phyloP scores from a whole-genome alignment of 2,329 filamentous ascomycete species.

The Boeremia lycopersici region DNA sequence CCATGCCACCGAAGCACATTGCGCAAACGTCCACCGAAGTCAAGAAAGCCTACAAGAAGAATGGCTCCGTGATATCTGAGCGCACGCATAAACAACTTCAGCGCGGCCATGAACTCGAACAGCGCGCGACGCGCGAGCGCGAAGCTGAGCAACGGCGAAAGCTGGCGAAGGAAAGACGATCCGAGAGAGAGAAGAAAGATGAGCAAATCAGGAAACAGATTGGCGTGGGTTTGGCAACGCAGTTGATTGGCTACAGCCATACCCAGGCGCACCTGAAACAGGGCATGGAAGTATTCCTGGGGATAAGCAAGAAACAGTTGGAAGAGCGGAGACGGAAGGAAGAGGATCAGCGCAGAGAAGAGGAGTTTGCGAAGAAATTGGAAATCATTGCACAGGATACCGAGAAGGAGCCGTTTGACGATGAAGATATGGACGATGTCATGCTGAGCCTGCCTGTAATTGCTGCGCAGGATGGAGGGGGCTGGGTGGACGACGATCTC shows the following conservation, averaged over 20 bases:
- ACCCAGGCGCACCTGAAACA: constrained; percentile 46
- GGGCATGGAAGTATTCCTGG: constrained; percentile 47
- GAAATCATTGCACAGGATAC: constrained; percentile 28
- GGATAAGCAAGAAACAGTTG: constrained; percentile 33
- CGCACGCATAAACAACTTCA: constrained; percentile 39
- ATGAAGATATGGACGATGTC: constrained; percentile 24
- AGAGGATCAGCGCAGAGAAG: constrained; percentile 18
- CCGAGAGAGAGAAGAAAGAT: constrained; percentile 42
- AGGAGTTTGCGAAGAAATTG: constrained; percentile 27
- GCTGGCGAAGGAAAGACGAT: constrained; percentile 38
- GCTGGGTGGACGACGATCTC: constrained; percentile 38
- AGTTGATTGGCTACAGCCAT: constrained; percentile 47
- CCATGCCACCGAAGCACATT: constrained; percentile 37
- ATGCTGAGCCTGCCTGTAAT: constrained; percentile 20
- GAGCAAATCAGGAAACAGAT: constrained; percentile 31
- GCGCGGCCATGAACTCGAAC: constrained; percentile 38
- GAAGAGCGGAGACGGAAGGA: constrained; percentile 25
- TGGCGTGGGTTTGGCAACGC: constrained; percentile 47
- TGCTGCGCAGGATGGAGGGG: constrained; percentile 15
- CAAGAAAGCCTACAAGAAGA: constrained; percentile 42
- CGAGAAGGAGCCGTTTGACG: constrained; percentile 44
- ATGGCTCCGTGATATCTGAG: constrained; percentile 33
- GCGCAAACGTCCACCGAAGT: constrained; percentile 45
- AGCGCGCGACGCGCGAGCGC: constrained; percentile 40
- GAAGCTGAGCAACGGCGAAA: constrained; percentile 41